These are phyloP conservation scores for Cercospora sp. DNA, from an alignment of 2,329 filamentous ascomycete genomes.

Conservation along the genomic window DNA sequence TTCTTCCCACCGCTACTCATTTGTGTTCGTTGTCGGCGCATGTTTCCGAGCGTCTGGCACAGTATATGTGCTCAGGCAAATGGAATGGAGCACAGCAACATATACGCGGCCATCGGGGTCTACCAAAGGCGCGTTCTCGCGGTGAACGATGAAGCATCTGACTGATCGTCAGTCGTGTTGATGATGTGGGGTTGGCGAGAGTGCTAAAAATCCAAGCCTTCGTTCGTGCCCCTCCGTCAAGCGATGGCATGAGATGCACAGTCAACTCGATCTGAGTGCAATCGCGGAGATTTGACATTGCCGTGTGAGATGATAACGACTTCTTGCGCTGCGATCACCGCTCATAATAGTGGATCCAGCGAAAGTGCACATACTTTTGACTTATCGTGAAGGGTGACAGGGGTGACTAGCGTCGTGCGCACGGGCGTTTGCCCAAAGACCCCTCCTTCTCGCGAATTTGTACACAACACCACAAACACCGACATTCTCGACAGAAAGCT, in stretches of 20 bases:
- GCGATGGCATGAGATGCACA: background rate
- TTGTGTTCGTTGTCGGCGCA: too few relatives aligned
- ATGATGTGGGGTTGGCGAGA: background rate
- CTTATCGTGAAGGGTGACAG: background rate
- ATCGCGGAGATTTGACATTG: background rate
- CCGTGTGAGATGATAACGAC: background rate
- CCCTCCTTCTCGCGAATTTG: slow-evolving; percentile 11
- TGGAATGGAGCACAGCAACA: too few relatives aligned
- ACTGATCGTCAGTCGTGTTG: background rate
- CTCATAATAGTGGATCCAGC: background rate
- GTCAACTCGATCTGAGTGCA: background rate
- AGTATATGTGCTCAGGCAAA: too few relatives aligned
- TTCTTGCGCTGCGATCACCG: background rate
- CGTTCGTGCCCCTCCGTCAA: background rate
- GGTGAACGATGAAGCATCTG: too few relatives aligned
- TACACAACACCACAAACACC: slow-evolving; percentile 4
- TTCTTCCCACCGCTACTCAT: too few relatives aligned
- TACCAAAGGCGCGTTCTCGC: too few relatives aligned
- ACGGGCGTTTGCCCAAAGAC: slow-evolving; percentile 5
- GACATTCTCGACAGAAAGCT: background rate
- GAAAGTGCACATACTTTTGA: background rate
- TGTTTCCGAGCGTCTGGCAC: too few relatives aligned
- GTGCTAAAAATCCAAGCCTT: background rate
- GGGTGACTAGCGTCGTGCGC: slow-evolving; percentile 1
- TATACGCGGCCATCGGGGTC: too few relatives aligned